A percentile compares a stretch with the other conserved stretches of the same genome.
phyloP scores from a whole-genome alignment of 257 asterid genomes.

The Primulina eburnea region DNA sequence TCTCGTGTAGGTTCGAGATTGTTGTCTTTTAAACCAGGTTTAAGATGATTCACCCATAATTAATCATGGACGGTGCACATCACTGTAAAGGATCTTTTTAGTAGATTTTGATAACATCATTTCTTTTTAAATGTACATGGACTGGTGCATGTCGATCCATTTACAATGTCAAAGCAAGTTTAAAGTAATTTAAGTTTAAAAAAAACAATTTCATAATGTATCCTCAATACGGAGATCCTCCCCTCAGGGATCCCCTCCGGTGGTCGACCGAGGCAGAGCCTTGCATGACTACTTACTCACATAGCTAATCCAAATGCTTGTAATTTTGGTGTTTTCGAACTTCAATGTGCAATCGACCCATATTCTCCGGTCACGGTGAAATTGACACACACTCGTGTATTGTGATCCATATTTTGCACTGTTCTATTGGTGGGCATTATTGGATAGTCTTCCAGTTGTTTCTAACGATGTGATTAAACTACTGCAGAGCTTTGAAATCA shows the following conservation, averaged over 20 bases:
- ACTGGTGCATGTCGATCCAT: too few species aligned
- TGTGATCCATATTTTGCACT: background rate
- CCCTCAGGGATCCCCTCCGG: too few species aligned
- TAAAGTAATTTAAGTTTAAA: too few species aligned
- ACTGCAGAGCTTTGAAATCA: conserved; percentile 76
- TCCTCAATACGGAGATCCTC: too few species aligned
- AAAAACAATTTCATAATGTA: background rate
- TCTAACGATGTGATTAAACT: conserved; percentile 21
- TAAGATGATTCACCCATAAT: background rate
- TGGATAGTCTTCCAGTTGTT: background rate
- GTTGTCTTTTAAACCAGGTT: background rate
- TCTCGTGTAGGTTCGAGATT: background rate
- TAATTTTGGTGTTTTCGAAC: background rate
- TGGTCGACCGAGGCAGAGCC: too few species aligned
- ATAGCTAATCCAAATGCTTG: background rate
- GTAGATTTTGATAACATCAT: background rate
- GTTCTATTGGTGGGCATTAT: background rate
- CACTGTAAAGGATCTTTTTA: background rate
- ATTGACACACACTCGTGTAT: background rate
- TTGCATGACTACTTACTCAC: background rate
- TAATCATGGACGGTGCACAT: too few species aligned
- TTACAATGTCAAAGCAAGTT: too few species aligned
- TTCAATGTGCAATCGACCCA: background rate
- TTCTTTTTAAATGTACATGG: too few species aligned
- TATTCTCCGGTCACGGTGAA: background rate